A percentile compares a stretch with the other conserved stretches of the same genome.
Conservation (phyloP, 371 early-diverging fungal genomes). For the Apophysomyces elegans region DNA sequence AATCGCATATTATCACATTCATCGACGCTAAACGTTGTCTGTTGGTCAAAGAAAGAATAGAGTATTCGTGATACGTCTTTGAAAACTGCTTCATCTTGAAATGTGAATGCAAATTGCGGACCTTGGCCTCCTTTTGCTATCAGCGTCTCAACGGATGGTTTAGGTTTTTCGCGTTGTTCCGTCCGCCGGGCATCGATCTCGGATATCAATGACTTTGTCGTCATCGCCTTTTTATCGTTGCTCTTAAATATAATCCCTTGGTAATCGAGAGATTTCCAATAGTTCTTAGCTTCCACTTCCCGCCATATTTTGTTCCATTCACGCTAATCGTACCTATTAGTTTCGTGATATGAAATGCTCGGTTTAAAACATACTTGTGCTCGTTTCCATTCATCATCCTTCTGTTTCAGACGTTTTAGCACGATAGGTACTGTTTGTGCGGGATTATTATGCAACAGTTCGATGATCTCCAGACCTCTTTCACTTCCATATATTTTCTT, state of each 20-base stretch:
- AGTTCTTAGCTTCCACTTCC: slow-evolving; percentile 91
- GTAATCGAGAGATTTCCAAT: slow-evolving; percentile 96
- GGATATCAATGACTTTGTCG: slow-evolving; percentile 72
- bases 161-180: neutral
- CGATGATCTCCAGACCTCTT: slow-evolving; percentile 89
- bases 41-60: slow-evolving; percentile 59
- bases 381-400: slow-evolving; percentile 96
- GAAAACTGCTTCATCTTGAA: slow-evolving; percentile 67
- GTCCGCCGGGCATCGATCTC: slow-evolving; percentile 76
- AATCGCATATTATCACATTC: slow-evolving; percentile 75
- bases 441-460: slow-evolving; percentile 92
- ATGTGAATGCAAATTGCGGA: slow-evolving; percentile 65
- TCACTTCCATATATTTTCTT: slow-evolving; percentile 91
- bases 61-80: slow-evolving; percentile 69
- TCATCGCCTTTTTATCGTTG: slow-evolving; percentile 81
- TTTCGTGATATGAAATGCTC: too few relatives aligned
- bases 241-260: slow-evolving; percentile 89
- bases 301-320: slow-evolving; percentile 98
- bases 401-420: slow-evolving; percentile 94
- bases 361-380: slow-evolving; percentile 32
- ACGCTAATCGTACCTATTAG: slow-evolving; percentile 48
- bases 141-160: slow-evolving; percentile 1
- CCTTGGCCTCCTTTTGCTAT: slow-evolving; percentile 34
- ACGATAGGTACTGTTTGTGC: slow-evolving; percentile 95
- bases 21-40: slow-evolving; percentile 48